These are phyloP conservation scores for Collybiopsis luxurians DNA, from an alignment of 768 basidiomycete genomes.

Conservation along the genomic window DNA sequence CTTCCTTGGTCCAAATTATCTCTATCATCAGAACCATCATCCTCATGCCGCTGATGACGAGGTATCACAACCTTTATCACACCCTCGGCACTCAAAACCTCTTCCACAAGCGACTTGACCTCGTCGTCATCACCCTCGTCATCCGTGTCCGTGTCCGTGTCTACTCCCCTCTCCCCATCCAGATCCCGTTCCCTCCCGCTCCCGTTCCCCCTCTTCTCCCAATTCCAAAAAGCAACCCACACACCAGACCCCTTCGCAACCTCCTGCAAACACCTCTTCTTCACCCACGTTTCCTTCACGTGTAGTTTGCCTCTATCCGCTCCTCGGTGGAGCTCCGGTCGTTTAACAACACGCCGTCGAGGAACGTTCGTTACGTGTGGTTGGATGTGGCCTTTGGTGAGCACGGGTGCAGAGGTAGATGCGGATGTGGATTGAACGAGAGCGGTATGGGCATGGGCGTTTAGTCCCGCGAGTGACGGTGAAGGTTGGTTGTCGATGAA, in stretches of 20 bases:
- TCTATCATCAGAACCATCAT: no score
- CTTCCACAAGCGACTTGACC: not conserved
- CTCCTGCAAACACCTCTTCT: not conserved
- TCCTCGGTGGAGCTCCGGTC: not conserved
- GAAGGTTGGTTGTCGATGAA: not conserved
- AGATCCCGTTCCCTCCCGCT: not conserved
- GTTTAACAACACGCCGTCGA: not conserved
- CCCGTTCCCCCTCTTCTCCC: not conserved
- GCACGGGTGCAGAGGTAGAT: not conserved
- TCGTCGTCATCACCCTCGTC: not conserved
- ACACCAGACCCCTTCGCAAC: not conserved
- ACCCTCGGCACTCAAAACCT: not conserved
- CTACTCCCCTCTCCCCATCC: not conserved
- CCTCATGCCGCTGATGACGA: not conserved
- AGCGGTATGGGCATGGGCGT: not conserved
- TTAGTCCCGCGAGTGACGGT: not conserved
- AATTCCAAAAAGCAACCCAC: conserved; percentile 1
- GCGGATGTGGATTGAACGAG: no score
- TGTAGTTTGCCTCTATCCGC: not conserved
- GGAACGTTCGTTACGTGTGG: conserved; percentile 2
- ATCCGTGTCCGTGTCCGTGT: not conserved
- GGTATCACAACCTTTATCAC: not conserved
- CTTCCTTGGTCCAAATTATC: no score
- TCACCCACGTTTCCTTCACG: not conserved
- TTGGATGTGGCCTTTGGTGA: conserved; percentile 1